phyloP scores from a whole-genome alignment of 129 eudicot genomes.

The Pulicaria dysenterica region DNA sequence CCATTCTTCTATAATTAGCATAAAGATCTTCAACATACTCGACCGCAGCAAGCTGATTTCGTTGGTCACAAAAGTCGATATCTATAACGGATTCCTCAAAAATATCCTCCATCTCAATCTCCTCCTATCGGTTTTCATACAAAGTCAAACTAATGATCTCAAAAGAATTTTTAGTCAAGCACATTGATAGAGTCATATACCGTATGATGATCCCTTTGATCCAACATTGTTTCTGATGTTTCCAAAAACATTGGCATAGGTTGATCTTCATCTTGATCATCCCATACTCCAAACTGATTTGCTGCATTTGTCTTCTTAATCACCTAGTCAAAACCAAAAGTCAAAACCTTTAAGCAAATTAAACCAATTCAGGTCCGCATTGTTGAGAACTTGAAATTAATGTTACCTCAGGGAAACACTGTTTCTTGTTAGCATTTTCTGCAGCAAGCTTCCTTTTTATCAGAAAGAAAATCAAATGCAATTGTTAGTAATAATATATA shows the following conservation, averaged over 20 bases:
- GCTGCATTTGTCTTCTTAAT: constrained; percentile 44
- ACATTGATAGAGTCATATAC: constrained; percentile 26
- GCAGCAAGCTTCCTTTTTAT: constrained; percentile 59
- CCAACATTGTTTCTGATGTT: constrained; percentile 34
- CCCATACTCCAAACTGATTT: constrained; percentile 47
- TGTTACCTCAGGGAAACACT: constrained; percentile 44
- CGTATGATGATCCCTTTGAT: constrained; percentile 55
- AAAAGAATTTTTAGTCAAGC: constrained; percentile 4
- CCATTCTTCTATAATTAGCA: constrained; percentile 65
- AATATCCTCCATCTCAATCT: constrained; percentile 84
- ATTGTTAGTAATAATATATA: constrained; percentile 18
- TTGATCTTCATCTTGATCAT: constrained; percentile 46
- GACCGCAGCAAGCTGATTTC: constrained; percentile 64
- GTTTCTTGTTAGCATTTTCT: constrained; percentile 50
- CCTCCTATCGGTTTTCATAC: constrained; percentile 34
- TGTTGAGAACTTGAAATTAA: background rate
- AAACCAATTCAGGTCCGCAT: background rate
- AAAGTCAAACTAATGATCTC: constrained; percentile 15
- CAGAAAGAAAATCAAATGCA: constrained; percentile 11
- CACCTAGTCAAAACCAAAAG: constrained; percentile 41
- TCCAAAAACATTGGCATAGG: constrained; percentile 81
- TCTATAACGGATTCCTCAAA: constrained; percentile 63
- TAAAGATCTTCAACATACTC: constrained; percentile 83
- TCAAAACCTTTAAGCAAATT: background rate
- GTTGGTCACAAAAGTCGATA: constrained; percentile 60